Evolutionary conservation across 371 early-diverging fungal genomes (phyloP).

Genomic region (Umbelopsis sp.): DNA sequence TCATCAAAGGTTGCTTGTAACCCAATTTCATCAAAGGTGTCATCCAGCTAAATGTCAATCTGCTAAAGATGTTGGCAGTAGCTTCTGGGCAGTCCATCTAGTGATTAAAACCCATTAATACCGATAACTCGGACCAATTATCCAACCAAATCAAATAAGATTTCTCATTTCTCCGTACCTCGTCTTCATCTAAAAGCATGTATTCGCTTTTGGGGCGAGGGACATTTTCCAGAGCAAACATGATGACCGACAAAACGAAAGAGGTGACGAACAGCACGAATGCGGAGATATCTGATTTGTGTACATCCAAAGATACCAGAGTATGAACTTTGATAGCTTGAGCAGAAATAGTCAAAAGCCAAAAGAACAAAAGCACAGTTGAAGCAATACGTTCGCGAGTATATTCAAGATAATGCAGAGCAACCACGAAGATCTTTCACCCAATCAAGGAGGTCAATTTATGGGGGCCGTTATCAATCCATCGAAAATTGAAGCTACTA

Average conservation of each 20-base stretch:
- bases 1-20: conserved; percentile 69
- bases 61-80: conserved; percentile 84
- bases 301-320: conserved; percentile 37
- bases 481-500: conserved; percentile 23
- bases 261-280: conserved; percentile 46
- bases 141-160: background rate
- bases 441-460: conserved; percentile 17
- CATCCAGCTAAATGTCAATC: conserved; percentile 91
- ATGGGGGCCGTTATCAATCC: conserved; percentile 5
- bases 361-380: conserved; percentile 74
- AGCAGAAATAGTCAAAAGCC: conserved; percentile 65
- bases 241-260: conserved; percentile 46
- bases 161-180: conserved; percentile 25
- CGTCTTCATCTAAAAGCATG: conserved; percentile 58
- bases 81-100: conserved; percentile 73
- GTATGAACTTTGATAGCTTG: conserved; percentile 67
- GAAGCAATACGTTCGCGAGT: conserved; percentile 68
- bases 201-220: conserved; percentile 66
- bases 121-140: background rate
- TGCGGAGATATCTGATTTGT: conserved; percentile 33
- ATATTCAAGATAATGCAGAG: conserved; percentile 72
- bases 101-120: background rate
- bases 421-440: conserved; percentile 54
- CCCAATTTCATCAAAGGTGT: conserved; percentile 86
- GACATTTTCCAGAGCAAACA: conserved; percentile 66